These are phyloP conservation scores for Exophiala mesophila DNA, from an alignment of 2,329 filamentous ascomycete species.

Conservation along the genomic window DNA sequence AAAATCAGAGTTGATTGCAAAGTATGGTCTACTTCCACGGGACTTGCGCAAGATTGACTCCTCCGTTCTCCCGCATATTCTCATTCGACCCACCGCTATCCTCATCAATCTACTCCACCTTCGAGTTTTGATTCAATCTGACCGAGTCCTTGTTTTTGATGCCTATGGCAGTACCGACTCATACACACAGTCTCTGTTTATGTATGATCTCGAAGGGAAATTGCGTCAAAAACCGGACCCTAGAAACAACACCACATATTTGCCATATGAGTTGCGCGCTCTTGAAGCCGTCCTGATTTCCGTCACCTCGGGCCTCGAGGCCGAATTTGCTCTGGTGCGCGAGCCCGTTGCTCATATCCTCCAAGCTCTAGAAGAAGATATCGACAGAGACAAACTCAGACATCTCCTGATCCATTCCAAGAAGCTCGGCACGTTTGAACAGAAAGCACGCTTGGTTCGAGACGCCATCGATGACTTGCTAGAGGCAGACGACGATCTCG, in stretches of 20 bases:
- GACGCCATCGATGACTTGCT: constrained; percentile 93
- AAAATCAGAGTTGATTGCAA: constrained; percentile 94
- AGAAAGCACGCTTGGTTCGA: constrained; percentile 88
- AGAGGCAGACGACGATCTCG: constrained; percentile 91
- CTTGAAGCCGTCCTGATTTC: constrained; percentile 92
- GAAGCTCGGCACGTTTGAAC: constrained; percentile 92
- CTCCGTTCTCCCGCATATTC: constrained; percentile 88
- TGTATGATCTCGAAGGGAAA: constrained; percentile 94
- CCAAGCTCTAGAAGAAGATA: constrained; percentile 89
- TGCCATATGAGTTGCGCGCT: constrained; percentile 94
- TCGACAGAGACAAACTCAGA: constrained; percentile 88
- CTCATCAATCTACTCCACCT: constrained; percentile 95
- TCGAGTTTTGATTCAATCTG: constrained; percentile 88
- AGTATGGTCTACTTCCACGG: constrained; percentile 72
- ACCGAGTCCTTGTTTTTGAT: constrained; percentile 92
- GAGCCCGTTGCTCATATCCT: constrained; percentile 88
- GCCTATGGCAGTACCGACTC: constrained; percentile 92
- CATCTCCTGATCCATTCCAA: constrained; percentile 91
- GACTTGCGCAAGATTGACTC: constrained; percentile 98
- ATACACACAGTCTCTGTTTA: constrained; percentile 92
- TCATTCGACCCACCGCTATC: constrained; percentile 87
- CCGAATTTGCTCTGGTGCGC: constrained; percentile 88
- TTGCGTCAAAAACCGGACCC: constrained; percentile 64
- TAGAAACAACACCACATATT: constrained; percentile 35
- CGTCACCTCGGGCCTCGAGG: constrained; percentile 85